Evolutionary conservation across 192 early-diverging fungal species (phyloP), one percentile per base, ranked within the genome.

Genomic region (Endogone sp.): DNA sequence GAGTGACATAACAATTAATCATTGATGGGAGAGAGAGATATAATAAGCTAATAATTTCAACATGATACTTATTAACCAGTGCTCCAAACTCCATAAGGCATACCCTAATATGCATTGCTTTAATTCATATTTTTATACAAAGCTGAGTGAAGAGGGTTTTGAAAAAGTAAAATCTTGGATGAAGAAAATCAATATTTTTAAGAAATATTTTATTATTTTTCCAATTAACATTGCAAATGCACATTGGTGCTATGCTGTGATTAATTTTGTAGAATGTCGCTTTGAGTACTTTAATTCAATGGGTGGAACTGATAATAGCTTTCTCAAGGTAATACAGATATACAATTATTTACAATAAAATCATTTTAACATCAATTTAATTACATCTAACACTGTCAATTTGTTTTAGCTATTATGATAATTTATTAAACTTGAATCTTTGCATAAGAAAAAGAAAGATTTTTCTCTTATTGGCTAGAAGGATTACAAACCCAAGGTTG

Each of bases 71-170:
- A 81, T 95, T 10, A 84, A 89, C 69, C 75, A 83, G 0, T 84
- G 96, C 11, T 70, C 89, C 13, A 82, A 84, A 49, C 71, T 77
- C 21, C 68, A 74, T 28, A 13, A 79, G 9, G 44, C 65, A 0
- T 59, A 56, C 21, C 92, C 92, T 0, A 84, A 81, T 28, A 79
- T 96, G 3, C 92, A 96, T 70, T 86, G 86, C 28, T 98, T 96
- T 74, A 98, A 91, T 75, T 94, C 94, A 0, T 95, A 94, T 71
- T 98, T 98, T 75, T 97, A 87, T 75, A 74, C 85, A 49, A 91
- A 81, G 4, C 74, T 98, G 28, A 58, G 75, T 13, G 83, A 89
- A 20, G 60, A 84, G 24, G 93, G 93, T 8, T 97, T 94, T 67
- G 73, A 68, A 4, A 79, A 80, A 31, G 91, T 98, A 27, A 74